phyloP scores from a whole-genome alignment of 1,284 basidiomycete genomes.

The Austroboletus novae-zelandiae region DNA sequence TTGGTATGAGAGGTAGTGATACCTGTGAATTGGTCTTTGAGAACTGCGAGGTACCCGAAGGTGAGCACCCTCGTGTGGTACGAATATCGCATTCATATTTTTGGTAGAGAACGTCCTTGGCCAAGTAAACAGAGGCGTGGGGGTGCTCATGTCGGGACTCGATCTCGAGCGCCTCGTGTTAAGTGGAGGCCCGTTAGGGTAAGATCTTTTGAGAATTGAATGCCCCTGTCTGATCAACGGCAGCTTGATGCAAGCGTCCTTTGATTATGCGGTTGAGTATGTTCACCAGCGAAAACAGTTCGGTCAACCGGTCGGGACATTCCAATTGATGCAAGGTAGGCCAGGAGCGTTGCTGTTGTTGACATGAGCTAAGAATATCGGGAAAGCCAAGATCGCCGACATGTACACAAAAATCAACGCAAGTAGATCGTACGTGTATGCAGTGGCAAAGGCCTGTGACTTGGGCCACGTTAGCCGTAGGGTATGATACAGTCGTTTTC shows the following conservation, averaged over 20 bases:
- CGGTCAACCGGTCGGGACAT: conserved; percentile 81
- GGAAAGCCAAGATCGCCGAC: conserved; percentile 75
- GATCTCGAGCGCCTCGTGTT: conserved; percentile 92
- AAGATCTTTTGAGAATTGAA: conserved; percentile 2
- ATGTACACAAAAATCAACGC: conserved; percentile 96
- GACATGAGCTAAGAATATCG: neutral
- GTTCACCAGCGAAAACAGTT: conserved; percentile 92
- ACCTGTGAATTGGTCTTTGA: conserved; percentile 95
- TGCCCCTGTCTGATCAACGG: conserved; percentile 9
- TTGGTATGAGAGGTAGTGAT: conserved; percentile 95
- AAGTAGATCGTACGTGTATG: conserved; percentile 89
- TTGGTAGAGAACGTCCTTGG: conserved; percentile 81
- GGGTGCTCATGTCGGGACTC: conserved; percentile 91
- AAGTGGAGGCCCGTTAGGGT: conserved; percentile 76
- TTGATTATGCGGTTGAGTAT: conserved; percentile 87
- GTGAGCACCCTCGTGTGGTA: conserved; percentile 36
- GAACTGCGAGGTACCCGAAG: conserved; percentile 83
- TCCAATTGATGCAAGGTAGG: conserved; percentile 93
- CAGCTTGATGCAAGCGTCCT: conserved; percentile 94
- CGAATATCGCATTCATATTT: conserved; percentile 3
- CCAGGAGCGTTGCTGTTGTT: neutral
- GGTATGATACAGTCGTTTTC: conserved; percentile 44
- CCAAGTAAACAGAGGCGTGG: conserved; percentile 73
- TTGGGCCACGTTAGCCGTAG: conserved; percentile 76
- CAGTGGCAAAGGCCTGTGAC: conserved; percentile 88